Conservation (phyloP, 2,329 filamentous ascomycete genomes). For the Polychaeton citri region DNA sequence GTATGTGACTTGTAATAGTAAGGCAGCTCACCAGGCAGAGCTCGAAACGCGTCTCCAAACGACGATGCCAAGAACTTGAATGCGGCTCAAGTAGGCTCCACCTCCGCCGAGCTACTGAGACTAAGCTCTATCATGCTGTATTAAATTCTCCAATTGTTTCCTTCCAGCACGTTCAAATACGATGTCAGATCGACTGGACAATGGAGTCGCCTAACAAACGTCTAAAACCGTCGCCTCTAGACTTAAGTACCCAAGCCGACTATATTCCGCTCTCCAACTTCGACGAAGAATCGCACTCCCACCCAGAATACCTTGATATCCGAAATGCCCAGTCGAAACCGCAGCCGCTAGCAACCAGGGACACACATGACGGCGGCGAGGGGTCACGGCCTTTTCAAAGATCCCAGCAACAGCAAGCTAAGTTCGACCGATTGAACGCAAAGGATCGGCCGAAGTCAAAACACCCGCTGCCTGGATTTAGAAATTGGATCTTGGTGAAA, state of each 20-base stretch:
- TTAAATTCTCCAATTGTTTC: no score
- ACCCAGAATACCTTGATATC: no score
- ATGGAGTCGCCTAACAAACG: slow-evolving; percentile 16
- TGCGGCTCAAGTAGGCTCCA: no score
- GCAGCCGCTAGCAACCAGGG: neutral
- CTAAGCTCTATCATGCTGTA: no score
- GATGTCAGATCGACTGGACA: no score
- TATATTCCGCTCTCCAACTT: slow-evolving; percentile 14
- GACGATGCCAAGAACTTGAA: no score
- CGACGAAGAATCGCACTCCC: slow-evolving; percentile 8
- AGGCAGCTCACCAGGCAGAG: no score
- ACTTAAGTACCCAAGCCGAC: slow-evolving; percentile 9
- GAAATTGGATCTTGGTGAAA: slow-evolving; percentile 84
- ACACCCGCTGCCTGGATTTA: slow-evolving; percentile 62
- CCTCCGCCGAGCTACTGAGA: no score
- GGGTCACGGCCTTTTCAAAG: neutral
- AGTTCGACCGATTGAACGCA: slow-evolving; percentile 14
- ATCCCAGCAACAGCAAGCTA: neutral
- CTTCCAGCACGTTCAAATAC: no score
- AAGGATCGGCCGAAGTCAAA: slow-evolving; percentile 71
- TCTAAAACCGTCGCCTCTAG: slow-evolving; percentile 9
- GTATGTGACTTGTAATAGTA: no score
- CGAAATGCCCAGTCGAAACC: no score
- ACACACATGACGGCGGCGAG: neutral
- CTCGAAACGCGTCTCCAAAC: no score